Base-by-base conservation (phyloP, 1,139 yeast species). In the Kodamaea alishanica region DNA sequence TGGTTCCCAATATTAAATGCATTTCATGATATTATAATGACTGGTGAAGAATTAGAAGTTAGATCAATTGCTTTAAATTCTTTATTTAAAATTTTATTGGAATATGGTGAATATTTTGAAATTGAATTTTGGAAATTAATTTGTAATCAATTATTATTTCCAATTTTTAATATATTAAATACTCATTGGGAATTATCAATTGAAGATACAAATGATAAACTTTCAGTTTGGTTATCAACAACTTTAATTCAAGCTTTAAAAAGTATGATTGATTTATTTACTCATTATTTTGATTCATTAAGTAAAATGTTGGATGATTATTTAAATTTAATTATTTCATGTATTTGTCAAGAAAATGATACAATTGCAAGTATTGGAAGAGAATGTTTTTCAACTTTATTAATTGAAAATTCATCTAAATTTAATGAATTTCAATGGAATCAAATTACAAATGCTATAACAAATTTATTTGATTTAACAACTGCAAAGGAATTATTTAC, bases 331-430 rank as follows among this genome's bases (percentile, higher is more conserved):
- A 64, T 94, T 40, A 81, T 81, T 3, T 82, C 92, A 6, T 94
- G 98, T 63, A 87, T 92, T 38, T 88, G 96, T 54, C 98, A 92
- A 61, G 97, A 90, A 52, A 92, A 92, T 58, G 98, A 92, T 54
- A 89, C 97, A 0, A 90, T 94, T 51, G 95, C 97, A 0, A 75
- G 95, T 52, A 89, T 90, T 49, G 98, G 98, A 15, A 79, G 95
- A 53, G 81, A 92, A 8, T 90, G 98, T 59, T 72, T 92, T 44
- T 83, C 84, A 47, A 86, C 83, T 45, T 70, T 92, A 46, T 73
- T 92, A 44, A 65, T 82, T 25, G 85, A 85, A 47, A 94, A 92
- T 58, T 78, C 83, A 45, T 55, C 63, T n/a, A 79, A 77, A 52
- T 85, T 92, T 52, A 58, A 64, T 23, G 67, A 64, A 8, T 63